Conservation (phyloP, 2,329 filamentous ascomycete genomes). For the Cordyceps fumosorosea region DNA sequence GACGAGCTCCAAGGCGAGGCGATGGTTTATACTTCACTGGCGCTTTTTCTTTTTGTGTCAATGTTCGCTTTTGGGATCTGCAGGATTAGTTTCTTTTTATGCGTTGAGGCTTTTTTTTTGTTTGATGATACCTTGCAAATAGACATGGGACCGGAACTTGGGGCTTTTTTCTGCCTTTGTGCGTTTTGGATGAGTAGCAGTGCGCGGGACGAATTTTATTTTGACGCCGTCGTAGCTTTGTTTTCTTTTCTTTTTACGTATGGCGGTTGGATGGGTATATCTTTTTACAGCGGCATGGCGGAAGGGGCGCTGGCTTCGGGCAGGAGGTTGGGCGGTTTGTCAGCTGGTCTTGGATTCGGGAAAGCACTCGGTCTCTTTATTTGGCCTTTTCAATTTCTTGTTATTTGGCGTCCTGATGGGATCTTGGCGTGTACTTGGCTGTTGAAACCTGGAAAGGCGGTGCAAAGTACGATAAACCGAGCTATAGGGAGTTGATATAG, state of each 20-base stretch:
- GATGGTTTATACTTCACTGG: background rate
- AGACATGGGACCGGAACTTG: background rate
- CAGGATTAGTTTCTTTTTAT: background rate
- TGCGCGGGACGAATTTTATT: background rate
- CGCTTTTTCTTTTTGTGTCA: background rate
- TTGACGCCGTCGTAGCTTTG: background rate
- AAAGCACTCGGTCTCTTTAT: no score
- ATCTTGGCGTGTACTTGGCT: background rate
- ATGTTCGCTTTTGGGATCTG: background rate
- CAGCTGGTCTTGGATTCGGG: no score
- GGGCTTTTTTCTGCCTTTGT: background rate
- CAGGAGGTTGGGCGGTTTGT: no score
- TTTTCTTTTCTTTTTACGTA: background rate
- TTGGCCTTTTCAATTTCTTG: no score
- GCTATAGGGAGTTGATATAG: background rate
- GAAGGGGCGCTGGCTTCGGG: no score
- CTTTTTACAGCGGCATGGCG: background rate
- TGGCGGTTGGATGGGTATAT: background rate
- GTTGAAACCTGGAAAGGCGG: no score
- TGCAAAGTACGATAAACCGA: background rate
- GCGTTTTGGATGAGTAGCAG: background rate
- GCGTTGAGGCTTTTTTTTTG: background rate
- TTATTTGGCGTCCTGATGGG: no score
- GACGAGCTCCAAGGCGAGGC: background rate
- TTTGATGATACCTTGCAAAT: constrained; percentile 12